Base-by-base conservation (phyloP, 345 rosid species). In the Hypericum perforatum region DNA sequence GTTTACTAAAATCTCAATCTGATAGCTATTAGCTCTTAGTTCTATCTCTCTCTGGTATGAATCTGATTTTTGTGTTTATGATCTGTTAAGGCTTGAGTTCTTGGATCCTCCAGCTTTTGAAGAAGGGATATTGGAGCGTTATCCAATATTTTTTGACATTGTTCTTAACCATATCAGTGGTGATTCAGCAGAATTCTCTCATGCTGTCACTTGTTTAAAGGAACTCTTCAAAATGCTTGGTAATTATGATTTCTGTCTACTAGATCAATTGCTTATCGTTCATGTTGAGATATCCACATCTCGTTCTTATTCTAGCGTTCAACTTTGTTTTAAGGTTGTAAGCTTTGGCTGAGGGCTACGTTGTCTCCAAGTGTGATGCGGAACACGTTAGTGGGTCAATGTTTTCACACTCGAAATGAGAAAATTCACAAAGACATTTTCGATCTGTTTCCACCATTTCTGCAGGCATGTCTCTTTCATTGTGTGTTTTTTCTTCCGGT, bases 351-450 rank as follows among this genome's bases (percentile, higher is more conserved):
- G 69, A 79, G 96, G 70, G 74, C 98, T 73, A 82, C 95, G 12
- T 66, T 92, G 71, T 88, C 98, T 64, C 94, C 96, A 49, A 83
- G 94, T 67, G 95, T 84, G 72, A 81, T 92, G 98, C 84, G 94
- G 57, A 88, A 89, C 70, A 88, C 98, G 37, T 71, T 92, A 56
- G 58, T 92, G 76, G 96, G 98, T 67, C 98, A 92, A 56, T 92
- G 96, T 85, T 92, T 92, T 72, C 98, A 92, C 61, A 85, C 95
- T 47, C 77, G 72, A 70, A 76, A 65, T 57, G 98, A 92, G 81
- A 88, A 88, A 75, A 83, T 77, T 56, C 98, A 92, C 70, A 88
- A 82, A 78, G 98, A 82, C 63, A 92, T 92, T 67, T 85, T 92
- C 73, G 98, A 92, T 68, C 94, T 88, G 61, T 85, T 92, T 68